Percentiles rank a stretch among this genome's conserved stretches.
Evolutionary conservation across 805 yeast genomes (phyloP).

Genomic region (Ogataea methanolica): DNA sequence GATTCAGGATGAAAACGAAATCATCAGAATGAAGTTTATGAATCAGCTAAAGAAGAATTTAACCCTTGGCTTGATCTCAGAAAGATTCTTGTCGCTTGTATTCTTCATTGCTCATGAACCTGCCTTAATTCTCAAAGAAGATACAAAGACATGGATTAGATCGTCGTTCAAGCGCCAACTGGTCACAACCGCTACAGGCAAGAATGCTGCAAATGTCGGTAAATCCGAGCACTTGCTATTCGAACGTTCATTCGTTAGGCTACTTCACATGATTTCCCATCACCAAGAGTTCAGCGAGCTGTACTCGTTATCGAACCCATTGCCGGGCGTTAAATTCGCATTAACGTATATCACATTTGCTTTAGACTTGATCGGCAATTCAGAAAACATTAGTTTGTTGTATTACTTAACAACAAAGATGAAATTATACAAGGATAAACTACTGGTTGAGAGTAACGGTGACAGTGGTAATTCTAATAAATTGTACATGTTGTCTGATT

Average conservation of each 20-base stretch:
- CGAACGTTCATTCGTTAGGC: slow-evolving; percentile 64
- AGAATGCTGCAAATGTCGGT: slow-evolving; percentile 19
- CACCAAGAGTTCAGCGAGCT: slow-evolving; percentile 58
- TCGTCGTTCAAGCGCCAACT: slow-evolving; percentile 40
- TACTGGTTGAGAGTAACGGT: slow-evolving; percentile 11
- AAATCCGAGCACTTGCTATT: slow-evolving; percentile 35
- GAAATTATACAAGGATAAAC: slow-evolving; percentile 66
- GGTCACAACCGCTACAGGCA: slow-evolving; percentile 10
- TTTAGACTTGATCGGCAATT: slow-evolving; percentile 53
- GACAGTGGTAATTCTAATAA: slow-evolving; percentile 19
- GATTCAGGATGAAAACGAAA: slow-evolving; percentile 59
- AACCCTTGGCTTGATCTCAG: slow-evolving; percentile 51
- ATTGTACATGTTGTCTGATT: slow-evolving; percentile 66
- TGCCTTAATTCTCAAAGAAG: slow-evolving; percentile 39
- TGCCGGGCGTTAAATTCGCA: slow-evolving; percentile 49
- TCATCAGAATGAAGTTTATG: slow-evolving; percentile 53
- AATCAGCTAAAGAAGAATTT: slow-evolving; percentile 46
- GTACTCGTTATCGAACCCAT: slow-evolving; percentile 17
- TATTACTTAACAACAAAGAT: slow-evolving; percentile 75
- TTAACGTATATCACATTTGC: slow-evolving; percentile 57
- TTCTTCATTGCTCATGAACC: slow-evolving; percentile 82
- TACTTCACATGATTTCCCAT: slow-evolving; percentile 69
- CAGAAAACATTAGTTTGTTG: slow-evolving; percentile 65
- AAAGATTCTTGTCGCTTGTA: slow-evolving; percentile 59
- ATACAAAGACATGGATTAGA: slow-evolving; percentile 65